Percentiles rank a stretch among this genome's conserved stretches.
phyloP scores from a whole-genome alignment of 2,329 filamentous ascomycete species.

The Neoascochyta sp. region DNA sequence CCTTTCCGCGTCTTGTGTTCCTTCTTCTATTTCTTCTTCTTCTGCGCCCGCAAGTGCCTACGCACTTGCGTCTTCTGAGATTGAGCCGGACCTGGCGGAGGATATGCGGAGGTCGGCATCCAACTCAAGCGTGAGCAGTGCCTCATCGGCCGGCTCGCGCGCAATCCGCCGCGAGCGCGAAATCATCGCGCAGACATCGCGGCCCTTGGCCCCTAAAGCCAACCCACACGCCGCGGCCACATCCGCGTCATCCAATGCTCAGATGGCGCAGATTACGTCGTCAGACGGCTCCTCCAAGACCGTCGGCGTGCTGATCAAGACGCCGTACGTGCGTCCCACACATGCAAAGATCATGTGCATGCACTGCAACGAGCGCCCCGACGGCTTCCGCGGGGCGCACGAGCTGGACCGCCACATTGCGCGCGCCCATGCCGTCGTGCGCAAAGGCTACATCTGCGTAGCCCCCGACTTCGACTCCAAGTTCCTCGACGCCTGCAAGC shows the following conservation, averaged over 20 bases:
- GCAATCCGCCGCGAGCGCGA: slow-evolving; percentile 49
- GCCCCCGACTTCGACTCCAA: slow-evolving; percentile 57
- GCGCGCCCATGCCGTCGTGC: slow-evolving; percentile 61
- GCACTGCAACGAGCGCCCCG: slow-evolving; percentile 66
- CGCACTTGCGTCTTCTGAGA: slow-evolving; percentile 30
- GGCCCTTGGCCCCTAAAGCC: slow-evolving; percentile 50
- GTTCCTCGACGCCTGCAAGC: slow-evolving; percentile 77
- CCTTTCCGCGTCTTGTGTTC: slow-evolving; percentile 24
- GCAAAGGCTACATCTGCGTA: slow-evolving; percentile 61
- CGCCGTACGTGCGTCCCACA: slow-evolving; percentile 60
- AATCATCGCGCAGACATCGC: slow-evolving; percentile 46
- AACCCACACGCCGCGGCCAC: slow-evolving; percentile 18
- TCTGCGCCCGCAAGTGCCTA: slow-evolving; percentile 30
- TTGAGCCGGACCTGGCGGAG: slow-evolving; percentile 38
- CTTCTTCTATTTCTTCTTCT: slow-evolving; percentile 18
- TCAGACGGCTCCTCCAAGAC: slow-evolving; percentile 54
- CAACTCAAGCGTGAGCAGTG: slow-evolving; percentile 30
- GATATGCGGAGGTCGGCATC: slow-evolving; percentile 53
- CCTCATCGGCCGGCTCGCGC: slow-evolving; percentile 46
- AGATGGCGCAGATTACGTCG: slow-evolving; percentile 51
- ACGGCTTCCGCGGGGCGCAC: slow-evolving; percentile 82
- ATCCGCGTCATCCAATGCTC: slow-evolving; percentile 39
- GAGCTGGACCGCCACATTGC: slow-evolving; percentile 57
- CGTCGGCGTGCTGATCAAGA: slow-evolving; percentile 50
- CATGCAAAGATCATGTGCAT: slow-evolving; percentile 69